These are phyloP conservation scores for Meyerozyma carpophila DNA, from an alignment of 1,139 yeast genomes.

Conservation along the genomic window DNA sequence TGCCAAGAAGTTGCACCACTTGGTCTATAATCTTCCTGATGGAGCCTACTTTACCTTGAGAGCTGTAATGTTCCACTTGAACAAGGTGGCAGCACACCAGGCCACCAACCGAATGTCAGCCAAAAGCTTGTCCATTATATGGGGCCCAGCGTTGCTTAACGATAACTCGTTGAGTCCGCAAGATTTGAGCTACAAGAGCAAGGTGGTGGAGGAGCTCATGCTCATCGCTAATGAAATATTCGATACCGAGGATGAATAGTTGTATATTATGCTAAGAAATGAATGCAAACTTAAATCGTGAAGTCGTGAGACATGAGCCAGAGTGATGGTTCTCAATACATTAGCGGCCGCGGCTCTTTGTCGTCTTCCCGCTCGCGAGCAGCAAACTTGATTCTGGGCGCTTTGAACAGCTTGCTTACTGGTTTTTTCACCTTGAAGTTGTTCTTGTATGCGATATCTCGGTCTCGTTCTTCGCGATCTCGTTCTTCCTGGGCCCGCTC, in stretches of 20 bases:
- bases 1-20: slow-evolving; percentile 75
- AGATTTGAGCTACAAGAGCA: slow-evolving; percentile 76
- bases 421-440: slow-evolving; percentile 24
- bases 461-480: slow-evolving; percentile 5
- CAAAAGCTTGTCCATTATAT: slow-evolving; percentile 74
- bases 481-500: slow-evolving; percentile 6
- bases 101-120: slow-evolving; percentile 72
- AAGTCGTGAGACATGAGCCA: too few species aligned
- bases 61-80: slow-evolving; percentile 77
- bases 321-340: slow-evolving; percentile 5
- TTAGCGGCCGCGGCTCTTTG: slow-evolving; percentile 8
- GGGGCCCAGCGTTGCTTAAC: slow-evolving; percentile 88
- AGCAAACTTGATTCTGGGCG: slow-evolving; percentile 27
- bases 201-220: slow-evolving; percentile 79
- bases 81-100: slow-evolving; percentile 63
- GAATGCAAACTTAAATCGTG: neutral
- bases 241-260: slow-evolving; percentile 51
- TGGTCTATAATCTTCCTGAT: slow-evolving; percentile 86
- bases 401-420: slow-evolving; percentile 18
- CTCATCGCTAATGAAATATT: slow-evolving; percentile 82
- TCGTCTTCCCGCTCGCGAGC: slow-evolving; percentile 5
- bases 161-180: slow-evolving; percentile 62
- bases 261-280: slow-evolving; percentile 1
- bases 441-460: slow-evolving; percentile 17
- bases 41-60: slow-evolving; percentile 91